A percentile compares a stretch with the other conserved stretches of the same genome.
Conservation (phyloP, 768 basidiomycete genomes). For the Boletus tylopilopsis region DNA sequence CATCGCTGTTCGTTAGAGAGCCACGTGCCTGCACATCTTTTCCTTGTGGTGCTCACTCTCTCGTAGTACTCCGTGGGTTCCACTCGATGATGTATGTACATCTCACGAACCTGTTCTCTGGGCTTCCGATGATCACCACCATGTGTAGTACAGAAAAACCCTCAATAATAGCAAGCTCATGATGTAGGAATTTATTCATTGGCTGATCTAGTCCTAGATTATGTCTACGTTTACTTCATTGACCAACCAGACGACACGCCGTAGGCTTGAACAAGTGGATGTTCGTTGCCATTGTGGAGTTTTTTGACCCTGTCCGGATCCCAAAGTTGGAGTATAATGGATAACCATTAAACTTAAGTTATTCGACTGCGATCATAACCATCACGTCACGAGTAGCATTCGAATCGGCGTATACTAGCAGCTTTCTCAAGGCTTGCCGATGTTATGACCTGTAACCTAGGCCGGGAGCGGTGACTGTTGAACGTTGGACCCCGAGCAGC, state of each 20-base stretch:
- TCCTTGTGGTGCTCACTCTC: conserved; percentile 13
- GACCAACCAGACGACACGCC: conserved; percentile 1
- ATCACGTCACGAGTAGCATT: neutral
- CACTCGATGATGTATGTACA: too few species aligned
- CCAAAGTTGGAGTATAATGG: neutral
- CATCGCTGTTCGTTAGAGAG: conserved; percentile 3
- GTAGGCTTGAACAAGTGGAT: conserved; percentile 9
- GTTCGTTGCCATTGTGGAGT: neutral
- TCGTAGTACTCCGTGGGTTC: too few species aligned
- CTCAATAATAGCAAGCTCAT: too few species aligned
- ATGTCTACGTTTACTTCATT: conserved; percentile 11
- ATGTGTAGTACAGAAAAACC: neutral
- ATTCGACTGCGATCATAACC: neutral
- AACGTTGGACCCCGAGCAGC: neutral
- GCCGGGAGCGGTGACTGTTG: too few species aligned
- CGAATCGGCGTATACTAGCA: neutral
- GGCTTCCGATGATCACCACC: conserved; percentile 15
- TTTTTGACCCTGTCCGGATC: conserved; percentile 3
- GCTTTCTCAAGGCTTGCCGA: neutral
- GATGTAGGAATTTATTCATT: too few species aligned
- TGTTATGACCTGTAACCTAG: neutral
- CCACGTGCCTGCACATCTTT: conserved; percentile 7
- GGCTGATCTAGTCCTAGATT: conserved; percentile 1
- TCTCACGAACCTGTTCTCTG: too few species aligned
- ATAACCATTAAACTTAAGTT: conserved; percentile 5